phyloP scores from a whole-genome alignment of 2,329 filamentous ascomycete species.

The Trichothecium sympodiale region DNA sequence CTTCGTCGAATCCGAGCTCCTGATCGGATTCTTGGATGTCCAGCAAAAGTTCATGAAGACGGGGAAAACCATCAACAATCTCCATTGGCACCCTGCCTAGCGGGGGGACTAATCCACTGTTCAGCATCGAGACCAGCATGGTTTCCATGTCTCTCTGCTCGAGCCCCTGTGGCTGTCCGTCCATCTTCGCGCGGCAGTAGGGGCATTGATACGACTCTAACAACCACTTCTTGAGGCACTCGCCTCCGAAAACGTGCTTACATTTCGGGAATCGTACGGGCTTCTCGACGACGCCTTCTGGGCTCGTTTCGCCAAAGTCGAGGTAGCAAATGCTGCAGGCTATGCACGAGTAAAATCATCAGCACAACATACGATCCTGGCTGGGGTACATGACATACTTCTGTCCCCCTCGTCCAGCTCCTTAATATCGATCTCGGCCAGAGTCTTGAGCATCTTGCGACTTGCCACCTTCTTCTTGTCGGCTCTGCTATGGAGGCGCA shows the following conservation, averaged over 20 bases:
- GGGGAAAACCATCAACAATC: too few species aligned
- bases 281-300: constrained; percentile 45
- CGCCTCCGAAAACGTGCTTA: constrained; percentile 52
- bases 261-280: constrained; percentile 50
- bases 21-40: too few species aligned
- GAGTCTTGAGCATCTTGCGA: constrained; percentile 1
- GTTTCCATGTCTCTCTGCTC: too few species aligned
- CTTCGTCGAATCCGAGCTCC: too few species aligned
- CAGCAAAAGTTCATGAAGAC: too few species aligned
- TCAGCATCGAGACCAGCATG: too few species aligned
- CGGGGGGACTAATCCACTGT: too few species aligned
- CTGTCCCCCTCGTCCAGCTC: constrained; percentile 2
- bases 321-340: constrained; percentile 56
- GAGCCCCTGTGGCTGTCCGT: constrained; percentile 28
- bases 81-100: too few species aligned
- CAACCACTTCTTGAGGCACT: constrained; percentile 57
- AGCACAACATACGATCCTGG: background rate
- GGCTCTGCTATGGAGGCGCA: too few species aligned
- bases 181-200: constrained; percentile 52
- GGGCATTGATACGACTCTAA: constrained; percentile 51
- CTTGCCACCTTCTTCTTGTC: too few species aligned
- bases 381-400: constrained; percentile 4
- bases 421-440: background rate
- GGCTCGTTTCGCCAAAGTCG: constrained; percentile 43
- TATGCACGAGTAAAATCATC: constrained; percentile 14